Evolutionary conservation across 129 eudicot genomes (phyloP).

Genomic region (Heracleum sosnowskyi): DNA sequence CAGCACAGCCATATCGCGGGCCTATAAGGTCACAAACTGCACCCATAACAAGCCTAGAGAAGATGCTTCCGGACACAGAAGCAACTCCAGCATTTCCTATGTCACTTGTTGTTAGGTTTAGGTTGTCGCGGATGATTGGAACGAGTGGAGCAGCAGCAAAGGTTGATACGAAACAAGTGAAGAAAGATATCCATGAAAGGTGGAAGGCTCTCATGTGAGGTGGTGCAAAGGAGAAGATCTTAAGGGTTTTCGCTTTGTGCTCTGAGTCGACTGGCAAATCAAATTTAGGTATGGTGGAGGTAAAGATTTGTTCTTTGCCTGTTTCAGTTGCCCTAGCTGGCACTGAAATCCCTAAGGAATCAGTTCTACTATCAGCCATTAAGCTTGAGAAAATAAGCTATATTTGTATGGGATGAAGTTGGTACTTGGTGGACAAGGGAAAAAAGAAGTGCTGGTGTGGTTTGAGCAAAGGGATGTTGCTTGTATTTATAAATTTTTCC

Average conservation of each 20-base stretch:
- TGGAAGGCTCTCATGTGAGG: slow-evolving; percentile 16
- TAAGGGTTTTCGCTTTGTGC: background rate
- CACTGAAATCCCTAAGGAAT: background rate
- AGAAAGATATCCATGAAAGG: slow-evolving; percentile 10
- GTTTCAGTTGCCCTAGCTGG: background rate
- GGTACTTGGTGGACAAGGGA: background rate
- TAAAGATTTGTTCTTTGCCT: background rate
- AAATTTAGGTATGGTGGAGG: background rate
- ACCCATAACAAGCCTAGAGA: slow-evolving; percentile 43
- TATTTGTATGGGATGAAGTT: no score
- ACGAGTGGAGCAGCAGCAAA: slow-evolving; percentile 27
- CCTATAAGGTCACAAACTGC: slow-evolving; percentile 40
- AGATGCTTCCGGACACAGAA: slow-evolving; percentile 36
- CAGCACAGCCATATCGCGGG: slow-evolving; percentile 31
- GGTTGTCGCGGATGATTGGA: slow-evolving; percentile 27
- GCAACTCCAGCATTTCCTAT: slow-evolving; percentile 38
- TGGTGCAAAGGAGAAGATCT: background rate
- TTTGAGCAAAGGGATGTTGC: background rate
- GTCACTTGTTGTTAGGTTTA: slow-evolving; percentile 24
- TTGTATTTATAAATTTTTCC: background rate
- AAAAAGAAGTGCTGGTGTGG: background rate
- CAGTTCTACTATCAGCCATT: background rate
- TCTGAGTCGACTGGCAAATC: slow-evolving; percentile 10
- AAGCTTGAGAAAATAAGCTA: background rate
- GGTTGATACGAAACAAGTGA: slow-evolving; percentile 12